These are phyloP conservation scores for Patellaria atrata DNA, from an alignment of 495 filamentous ascomycete genomes.

Conservation along the genomic window DNA sequence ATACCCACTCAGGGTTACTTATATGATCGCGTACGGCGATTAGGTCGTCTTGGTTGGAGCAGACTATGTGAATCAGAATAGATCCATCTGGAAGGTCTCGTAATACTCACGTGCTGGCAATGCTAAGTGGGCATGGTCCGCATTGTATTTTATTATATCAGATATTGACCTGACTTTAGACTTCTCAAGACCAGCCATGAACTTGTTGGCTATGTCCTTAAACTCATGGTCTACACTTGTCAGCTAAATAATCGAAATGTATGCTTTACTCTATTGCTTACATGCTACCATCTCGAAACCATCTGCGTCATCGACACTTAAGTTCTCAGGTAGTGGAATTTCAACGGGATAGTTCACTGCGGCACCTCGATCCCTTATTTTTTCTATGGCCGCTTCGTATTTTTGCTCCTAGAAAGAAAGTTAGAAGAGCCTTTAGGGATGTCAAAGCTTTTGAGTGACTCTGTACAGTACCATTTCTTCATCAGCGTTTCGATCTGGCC, in stretches of 20 bases:
- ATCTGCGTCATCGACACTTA: slow-evolving; percentile 15
- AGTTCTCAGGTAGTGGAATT: slow-evolving; percentile 8
- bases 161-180: slow-evolving; percentile 18
- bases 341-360: slow-evolving; percentile 18
- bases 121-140: slow-evolving; percentile 16
- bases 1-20: slow-evolving; percentile 5
- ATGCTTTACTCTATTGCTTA: slow-evolving; percentile 5
- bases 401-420: slow-evolving; percentile 8
- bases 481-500: slow-evolving; percentile 18
- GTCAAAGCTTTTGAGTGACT: not conserved
- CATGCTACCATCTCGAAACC: slow-evolving; percentile 18
- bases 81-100: too few relatives aligned
- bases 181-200: slow-evolving; percentile 17
- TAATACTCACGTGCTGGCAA: slow-evolving; percentile 11
- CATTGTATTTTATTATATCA: slow-evolving; percentile 21
- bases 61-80: slow-evolving; percentile 4
- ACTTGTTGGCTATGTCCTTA: slow-evolving; percentile 13
- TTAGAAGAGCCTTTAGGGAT: not conserved
- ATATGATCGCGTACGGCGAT: slow-evolving; percentile 13
- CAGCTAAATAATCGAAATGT: too few relatives aligned
- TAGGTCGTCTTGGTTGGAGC: slow-evolving; percentile 17
- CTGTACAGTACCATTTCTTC: slow-evolving; percentile 15
- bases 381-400: slow-evolving; percentile 17
- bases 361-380: slow-evolving; percentile 17
- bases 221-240: slow-evolving; percentile 13